Percentiles rank a stretch among this genome's conserved stretches.
Conservation (phyloP, 2,329 filamentous ascomycete species). For the Cladosporium cucumerinum region DNA sequence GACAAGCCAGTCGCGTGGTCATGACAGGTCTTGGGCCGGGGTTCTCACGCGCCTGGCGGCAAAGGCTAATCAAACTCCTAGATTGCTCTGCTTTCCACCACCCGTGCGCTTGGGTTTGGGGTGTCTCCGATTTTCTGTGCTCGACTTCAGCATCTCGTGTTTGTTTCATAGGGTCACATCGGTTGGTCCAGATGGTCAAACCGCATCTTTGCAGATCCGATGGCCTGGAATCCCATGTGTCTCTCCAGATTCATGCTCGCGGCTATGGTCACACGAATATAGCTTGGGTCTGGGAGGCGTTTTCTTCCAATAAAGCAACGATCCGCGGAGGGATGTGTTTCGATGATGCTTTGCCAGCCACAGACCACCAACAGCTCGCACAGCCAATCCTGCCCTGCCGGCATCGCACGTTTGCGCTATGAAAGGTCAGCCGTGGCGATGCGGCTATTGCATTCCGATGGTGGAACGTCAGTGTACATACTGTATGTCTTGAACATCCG, state of each 20-base stretch:
- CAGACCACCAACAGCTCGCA: not conserved
- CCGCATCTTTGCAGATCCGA: not conserved
- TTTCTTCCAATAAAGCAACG: not conserved
- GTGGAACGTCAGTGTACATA: not conserved
- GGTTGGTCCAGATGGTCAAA: not conserved
- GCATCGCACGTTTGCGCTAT: constrained; percentile 12
- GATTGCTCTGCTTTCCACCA: constrained; percentile 1
- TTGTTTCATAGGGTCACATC: not conserved
- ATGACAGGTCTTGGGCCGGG: not conserved
- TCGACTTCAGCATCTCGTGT: not conserved
- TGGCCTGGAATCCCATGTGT: not conserved
- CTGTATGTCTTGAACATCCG: not conserved
- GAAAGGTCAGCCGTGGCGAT: not conserved
- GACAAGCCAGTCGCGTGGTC: not conserved
- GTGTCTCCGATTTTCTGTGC: not conserved
- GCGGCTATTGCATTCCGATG: constrained; percentile 5
- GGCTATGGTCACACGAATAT: not conserved
- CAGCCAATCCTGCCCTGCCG: constrained; percentile 13
- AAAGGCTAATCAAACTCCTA: constrained; percentile 11
- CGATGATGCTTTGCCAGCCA: constrained; percentile 11
- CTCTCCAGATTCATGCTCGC: not conserved
- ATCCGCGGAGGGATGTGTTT: constrained; percentile 2
- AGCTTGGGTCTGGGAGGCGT: not conserved
- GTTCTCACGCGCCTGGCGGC: constrained; percentile 3
- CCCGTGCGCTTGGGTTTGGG: not conserved